Percentiles rank a stretch among this genome's conserved stretches.
Evolutionary conservation across 164 flowering plant genomes (phyloP).

Genomic region (Umbellularia californica): DNA sequence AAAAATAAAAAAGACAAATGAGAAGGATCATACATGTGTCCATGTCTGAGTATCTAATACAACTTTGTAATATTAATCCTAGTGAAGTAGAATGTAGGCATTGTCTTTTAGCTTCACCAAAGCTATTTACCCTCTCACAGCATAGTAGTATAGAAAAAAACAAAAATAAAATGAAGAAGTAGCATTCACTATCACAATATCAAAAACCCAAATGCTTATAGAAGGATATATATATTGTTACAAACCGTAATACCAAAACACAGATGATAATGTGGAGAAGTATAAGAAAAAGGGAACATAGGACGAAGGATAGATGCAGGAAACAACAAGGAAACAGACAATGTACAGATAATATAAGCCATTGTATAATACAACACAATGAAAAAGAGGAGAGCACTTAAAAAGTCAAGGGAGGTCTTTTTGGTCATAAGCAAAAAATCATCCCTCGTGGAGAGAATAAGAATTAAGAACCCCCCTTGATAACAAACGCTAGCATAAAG

Average conservation of each 20-base stretch:
- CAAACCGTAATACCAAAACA: neutral
- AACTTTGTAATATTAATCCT: neutral
- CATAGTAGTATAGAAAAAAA: too few species aligned
- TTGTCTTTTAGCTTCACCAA: neutral
- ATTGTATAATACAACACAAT: neutral
- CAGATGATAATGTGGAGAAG: neutral
- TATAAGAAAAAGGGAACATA: neutral
- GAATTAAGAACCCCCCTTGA: constrained; percentile 1
- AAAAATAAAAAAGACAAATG: neutral
- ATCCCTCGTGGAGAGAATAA: constrained; percentile 29
- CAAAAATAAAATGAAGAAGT: neutral
- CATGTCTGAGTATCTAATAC: neutral
- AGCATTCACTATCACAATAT: neutral
- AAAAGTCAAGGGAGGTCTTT: constrained; percentile 25
- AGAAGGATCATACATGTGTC: neutral
- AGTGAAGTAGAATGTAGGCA: neutral
- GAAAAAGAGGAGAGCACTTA: constrained; percentile 22
- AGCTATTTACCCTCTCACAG: neutral
- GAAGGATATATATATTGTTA: neutral
- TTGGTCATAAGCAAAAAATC: constrained; percentile 22
- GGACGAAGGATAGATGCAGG: neutral
- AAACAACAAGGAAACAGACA: neutral
- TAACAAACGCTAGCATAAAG: neutral
- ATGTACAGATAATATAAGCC: neutral
- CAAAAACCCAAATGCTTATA: neutral